A percentile compares a stretch with the other conserved stretches of the same genome.
phyloP scores from a whole-genome alignment of 1,139 yeast genomes.

The Hyphopichia wangnamkhiaoensis region DNA sequence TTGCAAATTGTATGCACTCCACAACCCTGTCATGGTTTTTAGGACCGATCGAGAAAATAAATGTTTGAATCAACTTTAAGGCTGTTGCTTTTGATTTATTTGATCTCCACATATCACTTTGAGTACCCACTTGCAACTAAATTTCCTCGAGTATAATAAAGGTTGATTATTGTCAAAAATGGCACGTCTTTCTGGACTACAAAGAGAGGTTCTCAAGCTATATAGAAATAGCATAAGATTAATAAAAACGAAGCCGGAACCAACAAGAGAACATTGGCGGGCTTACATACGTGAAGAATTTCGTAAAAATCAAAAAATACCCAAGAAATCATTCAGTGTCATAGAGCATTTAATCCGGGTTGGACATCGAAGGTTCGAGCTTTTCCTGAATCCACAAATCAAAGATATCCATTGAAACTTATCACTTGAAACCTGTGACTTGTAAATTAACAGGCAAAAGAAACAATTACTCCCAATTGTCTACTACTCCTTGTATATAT shows the following conservation, averaged over 20 bases:
- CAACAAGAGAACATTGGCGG: constrained; percentile 47
- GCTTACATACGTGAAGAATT: constrained; percentile 59
- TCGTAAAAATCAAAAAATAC: constrained; percentile 53
- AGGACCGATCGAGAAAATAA: too few species aligned
- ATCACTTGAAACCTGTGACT: background rate
- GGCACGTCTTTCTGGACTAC: constrained; percentile 59
- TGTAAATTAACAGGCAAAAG: background rate
- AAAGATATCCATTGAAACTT: constrained; percentile 54
- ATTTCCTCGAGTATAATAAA: too few species aligned
- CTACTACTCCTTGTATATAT: too few species aligned
- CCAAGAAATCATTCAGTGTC: constrained; percentile 81
- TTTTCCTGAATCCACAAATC: constrained; percentile 67
- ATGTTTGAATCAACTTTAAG: too few species aligned
- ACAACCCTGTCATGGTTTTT: too few species aligned
- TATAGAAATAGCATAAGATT: constrained; percentile 61
- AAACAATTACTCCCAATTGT: constrained; percentile 1
- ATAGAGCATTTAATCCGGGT: constrained; percentile 81
- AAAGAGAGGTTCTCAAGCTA: constrained; percentile 61
- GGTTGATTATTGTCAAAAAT: too few species aligned
- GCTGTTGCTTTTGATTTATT: too few species aligned
- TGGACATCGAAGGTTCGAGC: constrained; percentile 72
- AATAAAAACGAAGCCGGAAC: constrained; percentile 56
- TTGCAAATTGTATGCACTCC: too few species aligned
- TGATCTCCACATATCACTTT: too few species aligned
- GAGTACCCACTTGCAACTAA: too few species aligned